Evolutionary conservation across 1,284 basidiomycete genomes (phyloP), one percentile per base, ranked within the genome.

Genomic region (Ganoderma lingzhi): DNA sequence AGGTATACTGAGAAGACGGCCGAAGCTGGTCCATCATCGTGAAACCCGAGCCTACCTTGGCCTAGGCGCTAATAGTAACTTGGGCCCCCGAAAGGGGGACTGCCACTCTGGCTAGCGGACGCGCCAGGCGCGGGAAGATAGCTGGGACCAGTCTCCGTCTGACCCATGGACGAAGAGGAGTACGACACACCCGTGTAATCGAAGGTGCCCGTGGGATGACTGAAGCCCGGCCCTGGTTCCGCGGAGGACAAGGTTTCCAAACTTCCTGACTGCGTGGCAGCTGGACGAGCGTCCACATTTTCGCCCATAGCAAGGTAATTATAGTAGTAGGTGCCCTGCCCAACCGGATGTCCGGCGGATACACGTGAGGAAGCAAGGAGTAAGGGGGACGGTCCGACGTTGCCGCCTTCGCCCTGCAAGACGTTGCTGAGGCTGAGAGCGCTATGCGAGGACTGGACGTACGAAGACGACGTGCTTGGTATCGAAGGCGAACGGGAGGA

Each of bases 401-500:
- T 65, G 3, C 59, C 70, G 55, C 70, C 65, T 41, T 71, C 71
- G 41, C 32, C 53, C 60, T 71, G 75, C 19, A 74, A 69, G 51
- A 70, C 69, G 51, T 70, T 73, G 68, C 66, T 71, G 67, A 75
- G 62, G 58, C 68, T 56, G 30, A 76, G 68, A 2, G 70, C 70
- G 45, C 70, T 70, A 45, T 71, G 71, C 28, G 74, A 73, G 17
- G 72, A 66, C n/a, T 68, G 59, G 8, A 70, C 55, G 62, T 76
- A 78, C 51, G 78, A 71, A 19, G 76, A 74, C 28, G 74, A 73
- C 2, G 74, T 67, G 60, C 70, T 71, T 9, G 72, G 68, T 19
- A 73, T 63, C n/a, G 73, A 73, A 2, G 78, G 77, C 1, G 77
- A 78, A 39, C 72, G 75, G 1, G 76, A 76, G 17, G 75, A 70